These are phyloP conservation scores for Ceriops zippeliana DNA, from an alignment of 345 rosid genomes.

Conservation along the genomic window DNA sequence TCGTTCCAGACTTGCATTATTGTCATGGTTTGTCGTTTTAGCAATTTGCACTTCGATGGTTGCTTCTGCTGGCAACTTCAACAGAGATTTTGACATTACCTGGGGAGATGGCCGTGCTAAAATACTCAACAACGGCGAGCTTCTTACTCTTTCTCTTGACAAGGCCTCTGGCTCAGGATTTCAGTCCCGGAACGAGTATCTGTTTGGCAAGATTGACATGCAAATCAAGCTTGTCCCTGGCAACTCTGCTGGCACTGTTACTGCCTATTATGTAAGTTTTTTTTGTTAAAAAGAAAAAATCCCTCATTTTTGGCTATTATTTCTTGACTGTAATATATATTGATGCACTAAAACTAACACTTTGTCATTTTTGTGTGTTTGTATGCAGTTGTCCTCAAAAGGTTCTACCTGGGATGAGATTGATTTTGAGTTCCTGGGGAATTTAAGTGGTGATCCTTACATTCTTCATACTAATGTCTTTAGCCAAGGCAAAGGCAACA, in stretches of 20 bases:
- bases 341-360: not conserved
- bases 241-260: conserved; percentile 60
- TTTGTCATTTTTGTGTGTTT: not conserved
- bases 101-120: conserved; percentile 52
- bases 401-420: conserved; percentile 58
- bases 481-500: conserved; percentile 55
- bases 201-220: conserved; percentile 48
- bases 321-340: too few relatives aligned
- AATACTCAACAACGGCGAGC: conserved; percentile 40
- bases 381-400: not conserved
- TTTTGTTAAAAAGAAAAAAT: not conserved
- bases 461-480: conserved; percentile 59
- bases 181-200: conserved; percentile 48
- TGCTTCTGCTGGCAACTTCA: conserved; percentile 38
- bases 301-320: not conserved
- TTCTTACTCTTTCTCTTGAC: conserved; percentile 50
- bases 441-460: conserved; percentile 61
- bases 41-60: not conserved
- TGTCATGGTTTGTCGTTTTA: not conserved
- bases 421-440: conserved; percentile 62
- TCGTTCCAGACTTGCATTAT: not conserved
- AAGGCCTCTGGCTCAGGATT: conserved; percentile 51
- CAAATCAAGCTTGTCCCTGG: conserved; percentile 53
- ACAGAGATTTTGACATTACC: conserved; percentile 49
- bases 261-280: conserved; percentile 48